A percentile compares a stretch with the other conserved stretches of the same genome.
Conservation (phyloP, 768 basidiomycete species). For the Lactarius quietus region DNA sequence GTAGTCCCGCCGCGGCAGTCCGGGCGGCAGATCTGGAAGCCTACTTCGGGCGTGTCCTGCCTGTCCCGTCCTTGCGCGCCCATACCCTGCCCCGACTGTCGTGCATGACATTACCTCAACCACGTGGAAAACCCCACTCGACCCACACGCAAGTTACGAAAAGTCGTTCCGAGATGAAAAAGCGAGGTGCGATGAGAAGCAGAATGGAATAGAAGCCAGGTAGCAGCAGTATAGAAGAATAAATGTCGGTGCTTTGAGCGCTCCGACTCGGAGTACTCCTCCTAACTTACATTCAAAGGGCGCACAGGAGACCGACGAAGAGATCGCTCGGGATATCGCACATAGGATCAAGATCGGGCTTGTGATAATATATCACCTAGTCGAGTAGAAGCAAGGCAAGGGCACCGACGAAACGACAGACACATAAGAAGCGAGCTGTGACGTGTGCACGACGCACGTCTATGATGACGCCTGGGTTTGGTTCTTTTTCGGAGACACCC, state of each 20-base stretch:
- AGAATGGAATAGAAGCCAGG: constrained; percentile 7
- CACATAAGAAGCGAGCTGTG: background rate
- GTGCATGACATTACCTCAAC: background rate
- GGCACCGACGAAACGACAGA: background rate
- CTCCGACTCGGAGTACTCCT: constrained; percentile 17
- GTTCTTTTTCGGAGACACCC: background rate
- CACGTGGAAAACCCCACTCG: background rate
- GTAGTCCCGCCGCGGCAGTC: background rate
- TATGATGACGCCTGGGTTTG: background rate
- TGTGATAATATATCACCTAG: background rate
- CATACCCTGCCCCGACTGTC: background rate
- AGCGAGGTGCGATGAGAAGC: background rate
- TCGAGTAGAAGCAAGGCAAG: background rate
- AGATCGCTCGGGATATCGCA: background rate
- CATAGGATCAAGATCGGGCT: background rate
- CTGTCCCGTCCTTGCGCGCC: background rate
- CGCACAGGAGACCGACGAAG: background rate
- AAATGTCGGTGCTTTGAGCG: background rate
- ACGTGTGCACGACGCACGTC: background rate
- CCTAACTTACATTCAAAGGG: constrained; percentile 6
- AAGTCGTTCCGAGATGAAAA: background rate
- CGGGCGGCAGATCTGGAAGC: background rate
- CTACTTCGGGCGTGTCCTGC: background rate
- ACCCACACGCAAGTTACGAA: background rate
- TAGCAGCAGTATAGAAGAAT: background rate